phyloP scores from a whole-genome alignment of 257 asterid genomes.

The Nyctanthes arbortristis region DNA sequence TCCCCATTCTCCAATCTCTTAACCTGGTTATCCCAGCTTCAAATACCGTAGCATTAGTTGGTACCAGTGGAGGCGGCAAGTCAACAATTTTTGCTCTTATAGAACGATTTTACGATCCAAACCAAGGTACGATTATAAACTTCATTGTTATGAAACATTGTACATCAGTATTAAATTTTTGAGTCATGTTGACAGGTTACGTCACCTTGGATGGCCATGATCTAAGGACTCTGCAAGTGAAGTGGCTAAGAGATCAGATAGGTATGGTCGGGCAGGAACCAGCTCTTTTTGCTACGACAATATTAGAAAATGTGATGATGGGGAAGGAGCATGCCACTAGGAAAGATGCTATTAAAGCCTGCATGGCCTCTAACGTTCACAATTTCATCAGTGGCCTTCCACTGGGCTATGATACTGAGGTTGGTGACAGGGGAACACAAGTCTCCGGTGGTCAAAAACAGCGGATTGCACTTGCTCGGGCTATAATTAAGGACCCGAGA shows the following conservation, averaged over 20 bases:
- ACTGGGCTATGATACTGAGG: conserved; percentile 80
- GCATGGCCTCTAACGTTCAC: conserved; percentile 75
- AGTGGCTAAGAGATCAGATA: conserved; percentile 83
- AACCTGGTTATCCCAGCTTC: conserved; percentile 59
- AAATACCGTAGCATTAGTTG: conserved; percentile 72
- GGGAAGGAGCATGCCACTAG: conserved; percentile 74
- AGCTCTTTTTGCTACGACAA: conserved; percentile 66
- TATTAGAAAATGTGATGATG: conserved; percentile 74
- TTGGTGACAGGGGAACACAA: conserved; percentile 78
- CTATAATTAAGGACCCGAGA: conserved; percentile 72
- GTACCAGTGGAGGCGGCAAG: conserved; percentile 83
- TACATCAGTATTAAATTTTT: not conserved
- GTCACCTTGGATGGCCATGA: conserved; percentile 71
- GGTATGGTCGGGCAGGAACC: conserved; percentile 97
- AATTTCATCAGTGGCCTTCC: conserved; percentile 64
- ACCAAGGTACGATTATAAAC: conserved; percentile 41
- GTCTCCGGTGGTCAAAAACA: conserved; percentile 91
- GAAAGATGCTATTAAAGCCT: conserved; percentile 68
- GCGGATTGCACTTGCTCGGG: conserved; percentile 83
- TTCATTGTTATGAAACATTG: conserved; percentile 1
- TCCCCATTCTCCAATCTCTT: conserved; percentile 60
- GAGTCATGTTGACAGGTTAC: conserved; percentile 42
- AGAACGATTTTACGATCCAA: conserved; percentile 80
- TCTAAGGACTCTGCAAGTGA: conserved; percentile 73
- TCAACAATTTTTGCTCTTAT: conserved; percentile 77